phyloP scores from a whole-genome alignment of 129 eudicot genomes.

The Logfia minima region DNA sequence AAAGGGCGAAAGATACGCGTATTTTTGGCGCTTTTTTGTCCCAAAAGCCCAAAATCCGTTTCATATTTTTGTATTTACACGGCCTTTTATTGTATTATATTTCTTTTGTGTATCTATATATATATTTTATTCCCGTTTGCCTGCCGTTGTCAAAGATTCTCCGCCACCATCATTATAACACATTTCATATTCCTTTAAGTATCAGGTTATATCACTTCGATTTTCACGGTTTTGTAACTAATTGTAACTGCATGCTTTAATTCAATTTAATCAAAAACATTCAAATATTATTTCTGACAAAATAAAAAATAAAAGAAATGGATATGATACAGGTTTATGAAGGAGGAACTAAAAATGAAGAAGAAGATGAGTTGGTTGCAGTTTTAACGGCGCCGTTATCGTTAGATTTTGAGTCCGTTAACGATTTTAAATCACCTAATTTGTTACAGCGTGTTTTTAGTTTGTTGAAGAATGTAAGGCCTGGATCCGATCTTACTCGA shows the following conservation, averaged over 20 bases:
- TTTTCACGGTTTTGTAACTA: neutral
- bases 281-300: slow-evolving; percentile 5
- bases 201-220: slow-evolving; percentile 14
- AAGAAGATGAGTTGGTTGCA: slow-evolving; percentile 15
- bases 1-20: slow-evolving; percentile 10
- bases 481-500: slow-evolving; percentile 82
- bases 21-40: slow-evolving; percentile 6
- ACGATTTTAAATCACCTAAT: slow-evolving; percentile 55
- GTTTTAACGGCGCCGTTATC: slow-evolving; percentile 58
- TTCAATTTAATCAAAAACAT: neutral
- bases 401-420: slow-evolving; percentile 39
- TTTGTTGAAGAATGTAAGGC: slow-evolving; percentile 56
- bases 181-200: slow-evolving; percentile 16
- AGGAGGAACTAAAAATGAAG: neutral
- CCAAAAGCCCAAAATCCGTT: neutral
- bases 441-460: slow-evolving; percentile 54
- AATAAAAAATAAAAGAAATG: neutral
- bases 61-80: neutral
- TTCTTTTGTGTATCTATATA: no score
- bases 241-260: neutral
- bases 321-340: slow-evolving; percentile 25
- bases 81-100: neutral
- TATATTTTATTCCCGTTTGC: slow-evolving; percentile 11
- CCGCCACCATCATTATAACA: slow-evolving; percentile 19
- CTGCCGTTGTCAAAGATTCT: slow-evolving; percentile 37